Conservation (phyloP, 2,329 filamentous ascomycete genomes). For the Colletotrichum truncatum region DNA sequence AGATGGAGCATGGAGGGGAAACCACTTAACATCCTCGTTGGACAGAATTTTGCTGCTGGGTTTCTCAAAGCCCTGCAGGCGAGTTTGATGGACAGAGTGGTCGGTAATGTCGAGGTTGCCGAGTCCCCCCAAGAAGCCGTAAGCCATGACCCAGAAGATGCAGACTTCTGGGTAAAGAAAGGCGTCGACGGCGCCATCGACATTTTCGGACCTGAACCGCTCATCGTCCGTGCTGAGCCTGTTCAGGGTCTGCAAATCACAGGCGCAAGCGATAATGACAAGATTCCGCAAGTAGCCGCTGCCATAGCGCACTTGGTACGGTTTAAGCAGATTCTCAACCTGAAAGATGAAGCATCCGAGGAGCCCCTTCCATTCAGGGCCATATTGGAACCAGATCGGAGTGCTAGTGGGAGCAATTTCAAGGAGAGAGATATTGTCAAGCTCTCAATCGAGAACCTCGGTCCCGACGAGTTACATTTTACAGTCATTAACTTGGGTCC, state of each 20-base stretch:
- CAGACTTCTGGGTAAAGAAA: neutral
- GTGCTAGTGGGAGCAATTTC: neutral
- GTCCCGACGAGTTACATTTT: neutral
- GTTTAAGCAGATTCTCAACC: neutral
- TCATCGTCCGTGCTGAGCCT: neutral
- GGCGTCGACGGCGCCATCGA: neutral
- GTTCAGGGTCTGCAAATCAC: neutral
- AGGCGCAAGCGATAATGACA: neutral
- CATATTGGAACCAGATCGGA: neutral
- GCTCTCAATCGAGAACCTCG: neutral
- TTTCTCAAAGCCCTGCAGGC: neutral
- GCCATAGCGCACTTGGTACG: neutral
- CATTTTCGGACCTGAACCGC: neutral
- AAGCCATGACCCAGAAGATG: neutral
- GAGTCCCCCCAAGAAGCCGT: neutral
- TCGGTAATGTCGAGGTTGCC: neutral
- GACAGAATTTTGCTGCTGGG: neutral
- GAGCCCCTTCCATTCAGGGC: neutral
- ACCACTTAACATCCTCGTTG: neutral
- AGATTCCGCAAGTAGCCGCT: too few relatives aligned
- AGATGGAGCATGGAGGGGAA: neutral
- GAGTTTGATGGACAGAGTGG: neutral
- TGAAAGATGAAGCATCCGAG: neutral
- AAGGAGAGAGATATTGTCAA: neutral
- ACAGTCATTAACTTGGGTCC: neutral